Evolutionary conservation across 2,329 filamentous ascomycete species (phyloP), one percentile per base, ranked within the genome.

Genomic region (Torrubiellomyces zombiae): DNA sequence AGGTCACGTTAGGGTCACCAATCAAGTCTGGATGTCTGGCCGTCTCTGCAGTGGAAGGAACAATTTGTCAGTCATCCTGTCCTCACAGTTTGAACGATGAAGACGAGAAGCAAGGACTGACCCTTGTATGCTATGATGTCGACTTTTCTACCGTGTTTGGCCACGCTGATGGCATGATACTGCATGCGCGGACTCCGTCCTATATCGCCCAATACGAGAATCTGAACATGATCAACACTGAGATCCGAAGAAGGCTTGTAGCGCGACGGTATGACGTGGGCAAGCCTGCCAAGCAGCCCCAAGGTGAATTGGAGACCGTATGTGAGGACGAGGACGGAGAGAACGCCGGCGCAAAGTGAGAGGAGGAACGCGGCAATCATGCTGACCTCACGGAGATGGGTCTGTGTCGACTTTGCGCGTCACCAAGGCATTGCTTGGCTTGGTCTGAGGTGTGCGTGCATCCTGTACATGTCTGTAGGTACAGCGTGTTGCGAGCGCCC

Each of bases 101-200:
- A 13, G 10, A 2, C 8, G 8, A 21, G 6, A 19, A 8, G 12
- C 17, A 5, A 2, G 1, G 13, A 14, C 33, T 23, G 21, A 85
- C 82, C 81, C 45, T 75, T 62, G 46, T 94, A 95, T 22, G 86
- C 89, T 38, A 98, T 75, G 9, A 98, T 56, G 45, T 86, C 74
- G 12, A 94, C 86, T 17, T 64, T 63, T 6, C 73, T 76, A 14
- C 81, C 81, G 43, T 83, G 73, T 40, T 75, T 78, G 20, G 82
- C 81, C 41, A 95, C 73, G 47, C 86, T 95, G 38, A 93, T 59
- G 12, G 86, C 86, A 63, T 98, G 89, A 42, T 98, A 95, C 45
- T 95, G 85, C 86, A 98, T 98, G 28, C 89, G 81, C 24, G 89
- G 89, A 46, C 86, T 95, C 22, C 85, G 72, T 19, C 89, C 89